phyloP scores from a whole-genome alignment of 1,284 basidiomycete genomes.

The Microbotryum lychnidis-dioicae region DNA sequence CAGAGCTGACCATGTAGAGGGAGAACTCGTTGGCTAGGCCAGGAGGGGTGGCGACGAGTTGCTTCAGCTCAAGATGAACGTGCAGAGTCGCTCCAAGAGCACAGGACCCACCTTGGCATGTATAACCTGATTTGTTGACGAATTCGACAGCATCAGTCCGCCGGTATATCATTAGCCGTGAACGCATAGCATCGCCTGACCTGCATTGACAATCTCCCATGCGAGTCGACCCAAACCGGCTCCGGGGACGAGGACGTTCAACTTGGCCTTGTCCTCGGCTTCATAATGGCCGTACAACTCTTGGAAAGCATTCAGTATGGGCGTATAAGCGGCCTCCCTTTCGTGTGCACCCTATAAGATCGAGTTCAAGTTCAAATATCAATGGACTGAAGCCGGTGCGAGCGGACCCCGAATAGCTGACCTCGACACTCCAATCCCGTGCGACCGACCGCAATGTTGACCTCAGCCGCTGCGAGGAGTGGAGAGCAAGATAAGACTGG shows the following conservation, averaged over 20 bases:
- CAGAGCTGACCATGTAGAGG: slow-evolving; percentile 80
- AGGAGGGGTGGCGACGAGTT: slow-evolving; percentile 55
- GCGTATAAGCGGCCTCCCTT: slow-evolving; percentile 65
- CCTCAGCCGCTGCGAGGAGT: slow-evolving; percentile 65
- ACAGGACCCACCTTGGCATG: slow-evolving; percentile 4
- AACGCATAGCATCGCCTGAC: slow-evolving; percentile 42
- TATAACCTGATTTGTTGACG: slow-evolving; percentile 1
- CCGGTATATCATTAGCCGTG: too few relatives aligned
- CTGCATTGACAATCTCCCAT: slow-evolving; percentile 72
- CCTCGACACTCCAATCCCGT: slow-evolving; percentile 79
- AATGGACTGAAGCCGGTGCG: too few relatives aligned
- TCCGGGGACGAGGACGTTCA: slow-evolving; percentile 77
- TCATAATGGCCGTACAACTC: slow-evolving; percentile 51
- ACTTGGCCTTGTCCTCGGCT: slow-evolving; percentile 44
- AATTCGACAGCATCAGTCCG: background rate
- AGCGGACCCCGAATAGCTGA: slow-evolving; percentile 35
- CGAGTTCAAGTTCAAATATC: too few relatives aligned
- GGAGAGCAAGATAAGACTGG: background rate
- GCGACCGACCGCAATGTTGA: slow-evolving; percentile 85
- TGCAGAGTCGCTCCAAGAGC: too few relatives aligned
- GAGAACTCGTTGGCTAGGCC: slow-evolving; percentile 91
- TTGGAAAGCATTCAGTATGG: slow-evolving; percentile 66
- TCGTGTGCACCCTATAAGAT: slow-evolving; percentile 58
- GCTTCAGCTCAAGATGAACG: background rate
- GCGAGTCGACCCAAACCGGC: slow-evolving; percentile 76